These are phyloP conservation scores for Dioscorea dumetorum DNA, from an alignment of 106 monocot species.

Conservation along the genomic window DNA sequence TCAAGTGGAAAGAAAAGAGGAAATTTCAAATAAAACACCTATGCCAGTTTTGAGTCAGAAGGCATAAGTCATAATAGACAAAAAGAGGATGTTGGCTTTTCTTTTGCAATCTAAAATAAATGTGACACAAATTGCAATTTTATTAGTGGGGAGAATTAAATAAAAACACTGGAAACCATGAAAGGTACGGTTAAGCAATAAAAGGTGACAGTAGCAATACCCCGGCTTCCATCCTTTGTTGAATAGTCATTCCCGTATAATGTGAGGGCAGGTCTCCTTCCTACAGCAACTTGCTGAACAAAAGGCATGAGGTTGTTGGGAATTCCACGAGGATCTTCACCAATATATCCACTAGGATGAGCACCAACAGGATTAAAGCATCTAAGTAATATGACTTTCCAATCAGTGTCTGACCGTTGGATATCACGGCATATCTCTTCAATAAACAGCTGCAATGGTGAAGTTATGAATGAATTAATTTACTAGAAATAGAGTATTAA, in stretches of 20 bases:
- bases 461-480: neutral
- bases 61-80: too few relatives aligned
- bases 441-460: constrained; percentile 65
- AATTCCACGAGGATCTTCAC: constrained; percentile 91
- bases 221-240: constrained; percentile 91
- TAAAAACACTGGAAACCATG: too few relatives aligned
- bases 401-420: constrained; percentile 42
- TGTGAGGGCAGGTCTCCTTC: constrained; percentile 68
- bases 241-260: constrained; percentile 82
- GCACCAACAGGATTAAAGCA: constrained; percentile 97
- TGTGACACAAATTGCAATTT: too few relatives aligned
- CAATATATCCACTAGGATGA: constrained; percentile 83
- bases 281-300: constrained; percentile 93
- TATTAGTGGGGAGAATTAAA: too few relatives aligned
- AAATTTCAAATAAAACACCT: too few relatives aligned
- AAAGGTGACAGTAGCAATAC: constrained; percentile 25
- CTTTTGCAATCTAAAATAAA: too few relatives aligned
- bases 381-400: constrained; percentile 85
- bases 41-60: too few relatives aligned
- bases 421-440: constrained; percentile 89
- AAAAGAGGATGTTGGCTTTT: too few relatives aligned
- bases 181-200: neutral
- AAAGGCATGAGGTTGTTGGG: constrained; percentile 98
- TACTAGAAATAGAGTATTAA: neutral
- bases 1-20: too few relatives aligned